Evolutionary conservation across 2,329 filamentous ascomycete genomes (phyloP), one percentile per base, ranked within the genome.

Genomic region (Incumbomyces delicatus): DNA sequence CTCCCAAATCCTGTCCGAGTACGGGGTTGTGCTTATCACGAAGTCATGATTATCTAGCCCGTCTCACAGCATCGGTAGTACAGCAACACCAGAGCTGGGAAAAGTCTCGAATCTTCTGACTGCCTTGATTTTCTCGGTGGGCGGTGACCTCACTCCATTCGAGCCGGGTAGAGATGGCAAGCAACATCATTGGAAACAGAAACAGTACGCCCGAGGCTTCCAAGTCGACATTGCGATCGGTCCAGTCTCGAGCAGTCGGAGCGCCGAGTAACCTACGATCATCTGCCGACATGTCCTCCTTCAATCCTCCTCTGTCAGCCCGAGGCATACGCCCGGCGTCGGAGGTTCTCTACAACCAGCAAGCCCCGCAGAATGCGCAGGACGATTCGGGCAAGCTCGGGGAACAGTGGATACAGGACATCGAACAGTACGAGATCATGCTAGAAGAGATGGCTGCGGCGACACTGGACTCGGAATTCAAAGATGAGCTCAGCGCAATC

Each of bases 391-490:
- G 96, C 65, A 90, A 89, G 67, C 85, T 90, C 54, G 88, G 90
- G 42, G 89, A 95, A 71, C 89, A 98, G 68, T 98, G 92, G 92
- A 90, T 98, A 59, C 88, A 90, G 47, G 92, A 98, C 61, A 96
- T 98, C 57, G 92, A 98, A 64, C 90, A 96, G 66, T 95, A 95
- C 61, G 92, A 98, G 73, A 94, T 83, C n/a, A 98, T 92, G 1
- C 69, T 98, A 60, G 92, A 96, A 67, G 92, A 98, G 65, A 98
- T 98, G 92, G 92, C 92, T 36, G 89, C 90, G 29, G 92, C 92
- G 22, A 96, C 92, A n/a, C 74, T 96, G 46, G 92, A 98, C 63
- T 92, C 98, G 71, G 92, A 98, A 63, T 98, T 98, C 75, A 98
- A 98, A 72, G 92, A 96, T 67, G 92, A 98, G 68, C 78, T 98